phyloP scores from a whole-genome alignment of 176 grass and related monocot genomes.

The Cymbopogon citratus region DNA sequence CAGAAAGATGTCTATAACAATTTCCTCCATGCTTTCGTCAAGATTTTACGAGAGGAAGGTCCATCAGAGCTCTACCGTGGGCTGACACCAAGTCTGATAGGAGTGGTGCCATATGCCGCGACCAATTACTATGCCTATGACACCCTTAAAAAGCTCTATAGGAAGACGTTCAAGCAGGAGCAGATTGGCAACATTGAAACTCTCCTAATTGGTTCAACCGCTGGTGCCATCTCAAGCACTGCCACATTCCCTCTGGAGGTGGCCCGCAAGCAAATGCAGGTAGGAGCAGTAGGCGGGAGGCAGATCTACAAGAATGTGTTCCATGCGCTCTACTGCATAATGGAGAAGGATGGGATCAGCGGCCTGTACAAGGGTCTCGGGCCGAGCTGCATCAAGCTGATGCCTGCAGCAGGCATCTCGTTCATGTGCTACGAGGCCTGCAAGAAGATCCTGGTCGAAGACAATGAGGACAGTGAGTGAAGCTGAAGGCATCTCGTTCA shows the following conservation, averaged over 20 bases:
- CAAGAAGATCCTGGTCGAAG: slow-evolving; percentile 86
- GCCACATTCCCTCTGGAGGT: slow-evolving; percentile 96
- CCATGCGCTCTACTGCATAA: slow-evolving; percentile 86
- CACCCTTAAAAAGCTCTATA: slow-evolving; percentile 87
- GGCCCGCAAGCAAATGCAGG: slow-evolving; percentile 96
- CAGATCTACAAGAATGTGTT: slow-evolving; percentile 96
- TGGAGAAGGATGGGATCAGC: slow-evolving; percentile 75
- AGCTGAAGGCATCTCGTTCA: no score
- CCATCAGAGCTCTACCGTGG: slow-evolving; percentile 87
- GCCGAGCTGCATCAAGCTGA: slow-evolving; percentile 95
- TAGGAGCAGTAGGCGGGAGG: slow-evolving; percentile 72
- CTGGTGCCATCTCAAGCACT: slow-evolving; percentile 84
- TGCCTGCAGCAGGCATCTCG: slow-evolving; percentile 89
- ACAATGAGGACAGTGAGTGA: slow-evolving; percentile 41
- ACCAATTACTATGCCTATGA: slow-evolving; percentile 92
- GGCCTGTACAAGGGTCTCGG: slow-evolving; percentile 88
- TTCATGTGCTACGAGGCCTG: slow-evolving; percentile 99
- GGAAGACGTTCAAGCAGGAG: slow-evolving; percentile 76
- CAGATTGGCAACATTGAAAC: slow-evolving; percentile 86
- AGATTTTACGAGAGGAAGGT: slow-evolving; percentile 89
- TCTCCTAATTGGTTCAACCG: slow-evolving; percentile 78
- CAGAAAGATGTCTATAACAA: slow-evolving; percentile 92
- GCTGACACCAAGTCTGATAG: slow-evolving; percentile 80
- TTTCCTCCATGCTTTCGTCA: slow-evolving; percentile 81
- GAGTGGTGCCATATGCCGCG: slow-evolving; percentile 85